Conservation (phyloP, 2,329 filamentous ascomycete species). For the Pseudocercospora pini-densiflorae region DNA sequence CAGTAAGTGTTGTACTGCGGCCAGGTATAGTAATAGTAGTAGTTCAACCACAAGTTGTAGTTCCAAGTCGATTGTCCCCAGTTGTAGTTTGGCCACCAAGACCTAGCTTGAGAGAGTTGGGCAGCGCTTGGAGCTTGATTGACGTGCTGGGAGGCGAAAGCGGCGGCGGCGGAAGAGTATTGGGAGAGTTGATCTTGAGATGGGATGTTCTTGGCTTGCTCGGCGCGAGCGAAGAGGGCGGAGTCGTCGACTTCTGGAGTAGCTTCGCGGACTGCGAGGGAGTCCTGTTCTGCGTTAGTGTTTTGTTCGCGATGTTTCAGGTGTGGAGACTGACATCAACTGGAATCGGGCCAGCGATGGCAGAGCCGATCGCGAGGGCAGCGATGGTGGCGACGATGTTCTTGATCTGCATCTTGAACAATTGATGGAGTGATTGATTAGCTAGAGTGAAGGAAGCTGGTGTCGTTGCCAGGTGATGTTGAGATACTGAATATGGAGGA, state of each 20-base stretch:
- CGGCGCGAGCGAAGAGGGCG: background rate
- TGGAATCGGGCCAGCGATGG: constrained; percentile 20
- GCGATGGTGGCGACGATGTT: constrained; percentile 16
- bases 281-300: background rate
- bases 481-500: background rate
- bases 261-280: background rate
- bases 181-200: background rate
- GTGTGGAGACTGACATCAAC: background rate
- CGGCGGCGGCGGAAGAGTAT: background rate
- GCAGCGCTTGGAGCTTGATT: background rate
- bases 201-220: background rate
- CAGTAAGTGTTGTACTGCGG: background rate
- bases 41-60: background rate
- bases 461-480: background rate
- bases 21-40: background rate
- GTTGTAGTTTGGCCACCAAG: background rate
- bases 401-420: constrained; percentile 18
- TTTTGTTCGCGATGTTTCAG: background rate
- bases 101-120: background rate
- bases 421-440: background rate
- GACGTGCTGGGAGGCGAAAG: background rate
- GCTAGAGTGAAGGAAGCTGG: background rate
- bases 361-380: constrained; percentile 17
- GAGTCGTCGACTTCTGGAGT: background rate
- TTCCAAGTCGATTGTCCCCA: background rate